A percentile compares a stretch with the other conserved stretches of the same genome.
phyloP scores from a whole-genome alignment of 257 asterid species.

The Ajuga chamaepitys region DNA sequence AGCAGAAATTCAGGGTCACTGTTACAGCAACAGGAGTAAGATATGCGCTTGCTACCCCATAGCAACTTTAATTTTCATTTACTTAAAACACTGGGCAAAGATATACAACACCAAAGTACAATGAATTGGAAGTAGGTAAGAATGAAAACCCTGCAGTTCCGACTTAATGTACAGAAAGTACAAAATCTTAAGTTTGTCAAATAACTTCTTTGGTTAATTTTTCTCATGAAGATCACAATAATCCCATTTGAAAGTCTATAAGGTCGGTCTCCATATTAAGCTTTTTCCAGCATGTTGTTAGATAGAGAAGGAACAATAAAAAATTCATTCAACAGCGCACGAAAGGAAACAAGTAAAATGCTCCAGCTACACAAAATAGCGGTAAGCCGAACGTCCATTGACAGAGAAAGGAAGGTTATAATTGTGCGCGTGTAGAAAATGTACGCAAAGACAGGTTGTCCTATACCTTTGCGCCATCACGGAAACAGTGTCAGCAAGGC shows the following conservation, averaged over 20 bases:
- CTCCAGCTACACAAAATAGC: not conserved
- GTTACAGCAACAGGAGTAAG: not conserved
- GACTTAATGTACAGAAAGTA: not conserved
- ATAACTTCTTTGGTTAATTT: not conserved
- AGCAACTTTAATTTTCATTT: not conserved
- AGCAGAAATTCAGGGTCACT: not conserved
- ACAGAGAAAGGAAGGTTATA: not conserved
- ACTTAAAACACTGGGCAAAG: not conserved
- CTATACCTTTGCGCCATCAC: conserved; percentile 96
- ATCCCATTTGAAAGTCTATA: not conserved
- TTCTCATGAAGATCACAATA: not conserved
- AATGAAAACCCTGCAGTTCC: not conserved
- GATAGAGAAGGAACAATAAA: not conserved
- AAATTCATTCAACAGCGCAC: not conserved
- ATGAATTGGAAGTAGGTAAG: not conserved
- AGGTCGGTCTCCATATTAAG: not conserved
- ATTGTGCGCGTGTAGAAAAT: not conserved
- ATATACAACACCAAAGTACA: not conserved
- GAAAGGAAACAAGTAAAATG: not conserved
- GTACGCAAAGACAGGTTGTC: not conserved
- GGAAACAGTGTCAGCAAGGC: conserved; percentile 89
- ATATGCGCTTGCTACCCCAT: not conserved
- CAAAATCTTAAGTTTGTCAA: not conserved
- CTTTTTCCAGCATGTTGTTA: not conserved
- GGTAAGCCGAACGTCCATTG: not conserved